A percentile compares a stretch with the other conserved stretches of the same genome.
These are phyloP conservation scores for Pyracantha coccinea DNA, from an alignment of 331 rosid genomes.

Conservation along the genomic window DNA sequence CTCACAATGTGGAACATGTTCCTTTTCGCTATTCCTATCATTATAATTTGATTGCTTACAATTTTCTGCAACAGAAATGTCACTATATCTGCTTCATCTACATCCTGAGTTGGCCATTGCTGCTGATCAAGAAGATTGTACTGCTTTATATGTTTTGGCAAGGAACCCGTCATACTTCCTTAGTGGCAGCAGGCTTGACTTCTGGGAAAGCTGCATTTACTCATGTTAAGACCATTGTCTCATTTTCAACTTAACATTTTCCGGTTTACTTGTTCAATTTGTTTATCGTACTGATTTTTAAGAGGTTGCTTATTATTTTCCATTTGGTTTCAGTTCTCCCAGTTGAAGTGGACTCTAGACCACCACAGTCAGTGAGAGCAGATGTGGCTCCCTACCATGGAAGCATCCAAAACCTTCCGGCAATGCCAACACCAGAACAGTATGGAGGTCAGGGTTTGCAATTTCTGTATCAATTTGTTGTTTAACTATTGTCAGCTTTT, in stretches of 20 bases:
- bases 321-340: slow-evolving; percentile 10
- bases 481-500: background rate
- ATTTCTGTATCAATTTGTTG: background rate
- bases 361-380: slow-evolving; percentile 4
- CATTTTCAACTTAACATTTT: background rate
- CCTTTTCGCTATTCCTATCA: background rate
- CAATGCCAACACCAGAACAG: background rate
- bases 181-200: slow-evolving; percentile 36
- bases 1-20: background rate
- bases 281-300: background rate
- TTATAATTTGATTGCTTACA: background rate
- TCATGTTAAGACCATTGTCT: background rate
- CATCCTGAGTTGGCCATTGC: slow-evolving; percentile 37
- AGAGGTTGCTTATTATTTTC: background rate
- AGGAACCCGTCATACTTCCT: slow-evolving; percentile 18
- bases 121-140: slow-evolving; percentile 18
- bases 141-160: slow-evolving; percentile 34
- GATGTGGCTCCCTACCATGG: background rate
- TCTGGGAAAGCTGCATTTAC: slow-evolving; percentile 34
- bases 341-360: background rate
- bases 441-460: slow-evolving; percentile 1
- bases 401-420: background rate
- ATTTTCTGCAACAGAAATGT: slow-evolving; percentile 22
- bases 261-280: background rate
- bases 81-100: slow-evolving; percentile 24